A percentile compares a stretch with the other conserved stretches of the same genome.
Evolutionary conservation across 805 yeast genomes (phyloP).

Genomic region (Candida hispaniensis): DNA sequence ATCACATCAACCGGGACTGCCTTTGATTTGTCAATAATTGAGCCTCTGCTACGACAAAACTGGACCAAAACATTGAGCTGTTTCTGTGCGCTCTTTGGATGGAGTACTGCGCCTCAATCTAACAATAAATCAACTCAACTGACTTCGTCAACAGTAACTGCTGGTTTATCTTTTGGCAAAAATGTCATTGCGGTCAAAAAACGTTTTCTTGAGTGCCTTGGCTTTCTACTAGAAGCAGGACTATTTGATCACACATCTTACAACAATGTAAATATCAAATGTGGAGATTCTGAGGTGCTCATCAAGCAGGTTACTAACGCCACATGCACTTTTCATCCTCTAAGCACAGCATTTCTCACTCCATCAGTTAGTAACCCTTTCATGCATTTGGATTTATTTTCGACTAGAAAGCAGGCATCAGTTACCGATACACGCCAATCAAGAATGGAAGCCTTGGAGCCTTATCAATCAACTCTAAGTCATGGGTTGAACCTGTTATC

Average conservation of each 20-base stretch:
- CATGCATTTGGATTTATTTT: conserved; percentile 24
- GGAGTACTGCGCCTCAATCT: conserved; percentile 40
- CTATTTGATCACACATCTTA: not conserved
- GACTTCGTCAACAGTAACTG: conserved; percentile 29
- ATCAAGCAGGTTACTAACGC: no score
- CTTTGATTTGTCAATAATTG: conserved; percentile 41
- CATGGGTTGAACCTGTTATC: conserved; percentile 41
- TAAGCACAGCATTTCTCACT: conserved; percentile 19
- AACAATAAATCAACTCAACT: conserved; percentile 20
- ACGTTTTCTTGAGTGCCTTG: conserved; percentile 35
- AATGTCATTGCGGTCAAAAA: conserved; percentile 24
- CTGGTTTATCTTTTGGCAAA: conserved; percentile 24
- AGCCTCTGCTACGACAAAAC: conserved; percentile 45
- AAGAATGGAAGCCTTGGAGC: conserved; percentile 42
- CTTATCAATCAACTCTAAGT: conserved; percentile 39
- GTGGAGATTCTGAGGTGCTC: conserved; percentile 22
- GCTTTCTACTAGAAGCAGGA: conserved; percentile 33
- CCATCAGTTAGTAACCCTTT: conserved; percentile 28
- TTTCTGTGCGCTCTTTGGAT: conserved; percentile 59
- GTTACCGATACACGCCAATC: conserved; percentile 53
- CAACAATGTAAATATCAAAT: conserved; percentile 1
- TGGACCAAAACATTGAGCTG: conserved; percentile 63
- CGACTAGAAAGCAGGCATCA: conserved; percentile 19
- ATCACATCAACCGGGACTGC: conserved; percentile 5
- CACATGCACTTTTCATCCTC: conserved; percentile 29